Evolutionary conservation across 805 yeast species (phyloP), one percentile per base, ranked within the genome.

Genomic region (Pichia rugopelliculosa): DNA sequence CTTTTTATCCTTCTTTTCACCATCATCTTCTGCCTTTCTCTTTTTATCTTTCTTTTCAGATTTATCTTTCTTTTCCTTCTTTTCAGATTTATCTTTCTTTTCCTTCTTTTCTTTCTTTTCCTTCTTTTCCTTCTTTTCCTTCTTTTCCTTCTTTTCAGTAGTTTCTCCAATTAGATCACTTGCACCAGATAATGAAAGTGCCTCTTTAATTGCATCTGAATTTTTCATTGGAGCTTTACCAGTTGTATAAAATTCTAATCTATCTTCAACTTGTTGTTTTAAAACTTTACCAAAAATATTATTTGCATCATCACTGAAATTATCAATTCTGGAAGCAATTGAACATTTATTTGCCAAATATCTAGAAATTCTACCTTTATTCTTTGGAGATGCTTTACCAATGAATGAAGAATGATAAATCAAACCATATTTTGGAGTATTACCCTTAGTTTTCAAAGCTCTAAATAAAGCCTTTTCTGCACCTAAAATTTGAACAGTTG

Each of bases 341-440:
- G 99, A 85, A 80, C 98, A 91, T 74, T 93, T 93, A 84, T 93
- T 93, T 57, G 99, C 99, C 71, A 93, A 76, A 73, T 90, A 93
- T 74, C 99, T 85, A 43, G 99, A 91, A 59, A 93, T 93, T 79
- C 98, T 85, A 71, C 99, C 99, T 82, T 93, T 93, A 77, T 93
- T 93, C 76, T 93, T 93, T 56, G 95, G 83, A 54, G 89, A 75
- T 51, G 99, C 99, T 70, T 80, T 84, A 59, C 96, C 96, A 61
- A 89, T 88, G 70, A 88, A 88, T 27, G 95, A 85, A 41, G 96
- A 87, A 73, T 90, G 96, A 76, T 90, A 89, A 62, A 89, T 87
- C 66, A 89, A 79, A 64, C 97, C 97, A 69, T 89, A 89, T 69
- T 89, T 89, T 58, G 97, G 97, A 58, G 97, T 89, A 73, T 90